Evolutionary conservation across 805 yeast genomes (phyloP).

Genomic region (Myxozyma udenii): DNA sequence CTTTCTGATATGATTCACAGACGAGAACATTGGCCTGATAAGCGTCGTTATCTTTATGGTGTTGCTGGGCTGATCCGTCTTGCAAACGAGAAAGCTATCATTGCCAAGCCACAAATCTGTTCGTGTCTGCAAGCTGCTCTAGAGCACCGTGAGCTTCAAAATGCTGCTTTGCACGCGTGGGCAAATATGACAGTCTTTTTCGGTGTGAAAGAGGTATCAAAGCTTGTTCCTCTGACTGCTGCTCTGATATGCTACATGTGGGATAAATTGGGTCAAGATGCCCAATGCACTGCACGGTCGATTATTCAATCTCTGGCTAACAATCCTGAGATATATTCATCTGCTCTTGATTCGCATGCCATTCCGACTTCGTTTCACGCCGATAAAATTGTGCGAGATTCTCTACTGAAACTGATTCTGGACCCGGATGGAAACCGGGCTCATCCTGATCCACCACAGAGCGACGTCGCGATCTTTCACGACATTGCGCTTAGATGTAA

Average conservation of each 20-base stretch:
- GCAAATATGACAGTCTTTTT: conserved; percentile 54
- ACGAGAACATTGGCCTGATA: conserved; percentile 66
- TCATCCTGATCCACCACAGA: too few relatives aligned
- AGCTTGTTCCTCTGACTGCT: conserved; percentile 69
- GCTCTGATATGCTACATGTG: conserved; percentile 73
- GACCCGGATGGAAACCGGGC: too few relatives aligned
- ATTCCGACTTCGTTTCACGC: background rate
- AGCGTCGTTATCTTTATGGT: conserved; percentile 68
- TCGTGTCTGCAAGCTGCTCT: conserved; percentile 80
- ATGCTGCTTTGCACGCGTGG: conserved; percentile 67
- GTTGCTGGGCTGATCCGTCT: conserved; percentile 62
- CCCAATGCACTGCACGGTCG: conserved; percentile 51
- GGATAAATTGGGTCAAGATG: conserved; percentile 47
- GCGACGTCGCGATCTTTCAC: background rate
- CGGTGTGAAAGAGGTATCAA: conserved; percentile 54
- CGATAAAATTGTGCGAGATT: background rate
- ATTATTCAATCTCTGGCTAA: conserved; percentile 40
- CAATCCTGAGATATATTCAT: background rate
- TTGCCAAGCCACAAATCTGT: conserved; percentile 79
- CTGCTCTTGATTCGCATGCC: too few relatives aligned
- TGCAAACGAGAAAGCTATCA: conserved; percentile 53
- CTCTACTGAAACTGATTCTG: background rate
- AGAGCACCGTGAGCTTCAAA: conserved; percentile 58
- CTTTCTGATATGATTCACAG: conserved; percentile 79
- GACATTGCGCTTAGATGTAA: conserved; percentile 51